phyloP scores from a whole-genome alignment of 1,139 yeast species.

The Kluyveromyces sp. region DNA sequence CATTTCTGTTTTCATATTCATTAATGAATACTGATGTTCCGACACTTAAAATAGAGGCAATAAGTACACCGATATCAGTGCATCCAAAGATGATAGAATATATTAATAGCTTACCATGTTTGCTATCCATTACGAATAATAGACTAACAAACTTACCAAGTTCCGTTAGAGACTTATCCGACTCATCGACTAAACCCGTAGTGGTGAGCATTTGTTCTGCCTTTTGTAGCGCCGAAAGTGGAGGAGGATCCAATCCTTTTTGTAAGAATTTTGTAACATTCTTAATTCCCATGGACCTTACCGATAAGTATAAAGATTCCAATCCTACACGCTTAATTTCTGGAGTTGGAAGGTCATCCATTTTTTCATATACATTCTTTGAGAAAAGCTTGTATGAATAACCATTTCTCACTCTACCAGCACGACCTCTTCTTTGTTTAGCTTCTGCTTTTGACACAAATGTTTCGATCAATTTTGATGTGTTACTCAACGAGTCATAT shows the following conservation, averaged over 20 bases:
- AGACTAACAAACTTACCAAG: constrained; percentile 76
- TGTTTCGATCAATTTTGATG: constrained; percentile 65
- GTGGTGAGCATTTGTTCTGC: constrained; percentile 58
- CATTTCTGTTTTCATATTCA: constrained; percentile 56
- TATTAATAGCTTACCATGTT: constrained; percentile 74
- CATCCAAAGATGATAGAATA: constrained; percentile 80
- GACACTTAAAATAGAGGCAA: constrained; percentile 67
- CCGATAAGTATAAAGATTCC: constrained; percentile 74
- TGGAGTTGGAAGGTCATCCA: constrained; percentile 74
- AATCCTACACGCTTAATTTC: constrained; percentile 79
- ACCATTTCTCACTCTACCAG: constrained; percentile 91
- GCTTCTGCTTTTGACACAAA: constrained; percentile 92
- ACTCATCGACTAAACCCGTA: constrained; percentile 58
- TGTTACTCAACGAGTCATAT: constrained; percentile 58
- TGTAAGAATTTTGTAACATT: constrained; percentile 63
- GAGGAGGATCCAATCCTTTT: constrained; percentile 80
- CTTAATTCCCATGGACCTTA: constrained; percentile 79
- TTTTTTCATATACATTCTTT: constrained; percentile 44
- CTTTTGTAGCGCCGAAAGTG: constrained; percentile 43
- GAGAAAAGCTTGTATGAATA: constrained; percentile 77
- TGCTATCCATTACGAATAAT: constrained; percentile 74
- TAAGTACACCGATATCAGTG: constrained; percentile 61
- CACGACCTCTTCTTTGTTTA: constrained; percentile 93
- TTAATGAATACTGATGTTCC: constrained; percentile 62
- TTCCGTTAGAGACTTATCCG: constrained; percentile 50